Conservation (phyloP, 2,329 filamentous ascomycete genomes). For the Pseudomassariella vexata region DNA sequence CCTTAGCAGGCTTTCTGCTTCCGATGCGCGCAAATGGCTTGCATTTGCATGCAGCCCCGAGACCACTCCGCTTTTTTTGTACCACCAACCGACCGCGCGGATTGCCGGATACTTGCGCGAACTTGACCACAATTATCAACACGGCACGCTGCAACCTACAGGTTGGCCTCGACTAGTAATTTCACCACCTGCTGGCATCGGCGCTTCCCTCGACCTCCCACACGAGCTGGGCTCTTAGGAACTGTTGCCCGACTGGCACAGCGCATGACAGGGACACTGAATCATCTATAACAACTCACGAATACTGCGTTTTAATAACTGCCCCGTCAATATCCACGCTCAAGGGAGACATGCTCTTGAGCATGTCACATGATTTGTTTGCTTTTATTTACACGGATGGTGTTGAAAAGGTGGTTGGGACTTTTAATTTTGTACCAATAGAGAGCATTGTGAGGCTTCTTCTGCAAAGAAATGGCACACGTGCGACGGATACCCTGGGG, state of each 20-base stretch:
- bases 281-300: constrained; percentile 6
- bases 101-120: constrained; percentile 5
- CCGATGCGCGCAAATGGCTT: constrained; percentile 2
- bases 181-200: constrained; percentile 4
- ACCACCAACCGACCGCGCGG: constrained; percentile 1
- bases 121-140: constrained; percentile 2
- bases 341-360: constrained; percentile 6
- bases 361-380: constrained; percentile 9
- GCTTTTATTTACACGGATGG: constrained; percentile 4
- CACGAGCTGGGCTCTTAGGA: constrained; percentile 10
- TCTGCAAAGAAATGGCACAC: constrained; percentile 20
- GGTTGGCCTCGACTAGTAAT: neutral
- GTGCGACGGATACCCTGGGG: constrained; percentile 25
- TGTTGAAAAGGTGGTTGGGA: constrained; percentile 11
- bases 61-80: constrained; percentile 1
- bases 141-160: neutral
- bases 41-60: constrained; percentile 4
- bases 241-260: neutral
- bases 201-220: constrained; percentile 6
- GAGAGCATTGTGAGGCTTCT: constrained; percentile 20
- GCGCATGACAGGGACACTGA: too few species aligned
- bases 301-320: constrained; percentile 6
- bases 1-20: too few species aligned
- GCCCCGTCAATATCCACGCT: constrained; percentile 5
- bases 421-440: constrained; percentile 16